These are phyloP conservation scores for Leptodermis oblonga DNA, from an alignment of 257 asterid genomes.

Conservation along the genomic window DNA sequence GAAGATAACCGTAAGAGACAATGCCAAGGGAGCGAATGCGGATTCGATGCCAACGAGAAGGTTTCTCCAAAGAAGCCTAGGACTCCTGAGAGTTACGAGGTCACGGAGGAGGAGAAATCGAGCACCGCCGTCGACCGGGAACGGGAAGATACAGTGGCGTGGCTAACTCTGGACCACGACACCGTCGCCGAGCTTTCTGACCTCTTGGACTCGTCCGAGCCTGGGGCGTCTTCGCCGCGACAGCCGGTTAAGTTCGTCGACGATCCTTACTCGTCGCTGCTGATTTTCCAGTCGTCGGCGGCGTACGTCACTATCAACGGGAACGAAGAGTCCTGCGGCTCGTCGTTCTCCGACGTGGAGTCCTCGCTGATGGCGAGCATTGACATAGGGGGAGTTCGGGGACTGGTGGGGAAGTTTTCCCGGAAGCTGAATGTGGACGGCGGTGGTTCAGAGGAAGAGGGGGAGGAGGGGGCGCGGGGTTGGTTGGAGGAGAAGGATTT, in stretches of 20 bases:
- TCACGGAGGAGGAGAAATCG: neutral
- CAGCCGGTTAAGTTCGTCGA: conserved; percentile 50
- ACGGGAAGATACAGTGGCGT: conserved; percentile 25
- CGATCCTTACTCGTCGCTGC: conserved; percentile 42
- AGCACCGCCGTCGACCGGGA: conserved; percentile 1
- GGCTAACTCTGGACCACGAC: conserved; percentile 47
- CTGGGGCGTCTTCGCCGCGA: conserved; percentile 28
- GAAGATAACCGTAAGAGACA: conserved; percentile 12
- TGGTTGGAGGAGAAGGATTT: conserved; percentile 15
- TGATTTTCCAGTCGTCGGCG: conserved; percentile 49
- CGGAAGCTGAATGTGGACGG: conserved; percentile 5
- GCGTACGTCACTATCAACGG: conserved; percentile 64
- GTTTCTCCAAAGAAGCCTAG: conserved; percentile 3
- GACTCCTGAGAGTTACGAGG: neutral
- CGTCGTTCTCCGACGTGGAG: conserved; percentile 63
- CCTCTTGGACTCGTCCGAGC: conserved; percentile 37
- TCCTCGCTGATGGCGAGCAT: conserved; percentile 70
- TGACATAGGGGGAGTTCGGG: conserved; percentile 39
- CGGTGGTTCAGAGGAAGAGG: neutral
- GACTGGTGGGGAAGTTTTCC: conserved; percentile 7
- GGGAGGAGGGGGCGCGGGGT: conserved; percentile 25
- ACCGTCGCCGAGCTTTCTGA: conserved; percentile 44
- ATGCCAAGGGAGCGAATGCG: neutral
- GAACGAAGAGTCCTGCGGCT: conserved; percentile 72
- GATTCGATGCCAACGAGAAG: conserved; percentile 4